A percentile compares a stretch with the other conserved stretches of the same genome.
These are phyloP conservation scores for Chamaecrista fasciculata DNA, from an alignment of 306 rosid species.

Conservation along the genomic window DNA sequence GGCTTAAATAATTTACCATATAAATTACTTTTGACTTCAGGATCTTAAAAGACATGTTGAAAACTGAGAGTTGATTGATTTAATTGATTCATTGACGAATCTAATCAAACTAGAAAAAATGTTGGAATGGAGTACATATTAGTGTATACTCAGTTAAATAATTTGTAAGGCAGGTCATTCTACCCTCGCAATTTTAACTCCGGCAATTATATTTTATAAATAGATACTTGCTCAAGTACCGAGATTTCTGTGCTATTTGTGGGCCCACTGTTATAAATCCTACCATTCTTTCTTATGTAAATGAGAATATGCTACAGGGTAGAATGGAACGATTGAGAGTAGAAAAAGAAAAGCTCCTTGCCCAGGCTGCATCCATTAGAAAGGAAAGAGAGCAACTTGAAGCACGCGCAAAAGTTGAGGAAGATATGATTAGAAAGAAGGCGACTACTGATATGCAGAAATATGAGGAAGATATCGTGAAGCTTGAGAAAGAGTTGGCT, in stretches of 20 bases:
- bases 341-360: slow-evolving; percentile 44
- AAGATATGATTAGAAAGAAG: slow-evolving; percentile 43
- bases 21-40: background rate
- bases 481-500: slow-evolving; percentile 46
- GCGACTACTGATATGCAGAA: slow-evolving; percentile 43
- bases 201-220: slow-evolving; percentile 4
- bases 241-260: slow-evolving; percentile 6
- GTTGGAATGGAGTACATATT: background rate
- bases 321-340: slow-evolving; percentile 44
- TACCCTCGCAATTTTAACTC: slow-evolving; percentile 7
- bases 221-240: slow-evolving; percentile 1
- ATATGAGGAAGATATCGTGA: slow-evolving; percentile 42
- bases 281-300: background rate
- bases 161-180: background rate
- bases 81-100: slow-evolving; percentile 5
- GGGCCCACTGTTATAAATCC: slow-evolving; percentile 1
- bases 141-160: background rate
- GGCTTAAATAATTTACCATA: background rate
- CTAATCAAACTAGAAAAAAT: background rate
- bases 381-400: slow-evolving; percentile 47
- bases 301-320: slow-evolving; percentile 42
- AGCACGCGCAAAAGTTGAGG: slow-evolving; percentile 39
- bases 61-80: background rate
- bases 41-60: background rate
- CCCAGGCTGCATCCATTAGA: slow-evolving; percentile 44